Base-by-base conservation (phyloP, 495 filamentous ascomycete species). In the Neurospora tetraspora region DNA sequence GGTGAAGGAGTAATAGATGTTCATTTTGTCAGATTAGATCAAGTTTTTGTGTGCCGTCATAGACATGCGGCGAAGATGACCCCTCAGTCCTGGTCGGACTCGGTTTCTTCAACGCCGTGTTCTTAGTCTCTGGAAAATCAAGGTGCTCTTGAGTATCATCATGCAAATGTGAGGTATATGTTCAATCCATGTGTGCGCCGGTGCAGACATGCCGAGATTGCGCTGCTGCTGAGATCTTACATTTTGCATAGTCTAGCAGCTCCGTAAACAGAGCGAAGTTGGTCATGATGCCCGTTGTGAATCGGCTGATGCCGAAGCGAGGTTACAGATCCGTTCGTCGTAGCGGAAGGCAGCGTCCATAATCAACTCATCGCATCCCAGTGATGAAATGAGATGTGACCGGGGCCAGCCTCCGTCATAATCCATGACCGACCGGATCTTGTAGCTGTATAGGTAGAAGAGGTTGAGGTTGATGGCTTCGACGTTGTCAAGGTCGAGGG, bases 21-120 rank as follows among this genome's bases (percentile, higher is more conserved):
- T 16, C 7, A 34, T 69, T 68, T 69, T 80, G 77, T 86, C 85
- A 85, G 85, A 86, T 86, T 86, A 86, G 85, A 86, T 86, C 85
- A 86, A 86, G 85, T 83, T 81, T 84, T 74, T 80, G 74, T 74
- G 69, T 76, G 71, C 81, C 82, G 81, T 83, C 81, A 84, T 79
- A 27, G 85, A 83, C 80, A 71, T 77, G 77, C 81, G 82, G 75
- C 80, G 83, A 73, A 80, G 84, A 82, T 87, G 86, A 81, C 82
- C 83, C 84, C 85, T 80, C 77, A 81, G 80, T 43, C 37, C 61
- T 31, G 39, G 37, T 71, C 47, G 69, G 70, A 65, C 80, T 80
- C 83, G 85, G 85, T 78, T 86, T 85, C 83, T 80, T 79, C 78
- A 61, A 76, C 47, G 71, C 76, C 43, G 69, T 73, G 75, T 80